phyloP scores from a whole-genome alignment of 2,329 filamentous ascomycete genomes.

The Phyllosticta capitalensis region DNA sequence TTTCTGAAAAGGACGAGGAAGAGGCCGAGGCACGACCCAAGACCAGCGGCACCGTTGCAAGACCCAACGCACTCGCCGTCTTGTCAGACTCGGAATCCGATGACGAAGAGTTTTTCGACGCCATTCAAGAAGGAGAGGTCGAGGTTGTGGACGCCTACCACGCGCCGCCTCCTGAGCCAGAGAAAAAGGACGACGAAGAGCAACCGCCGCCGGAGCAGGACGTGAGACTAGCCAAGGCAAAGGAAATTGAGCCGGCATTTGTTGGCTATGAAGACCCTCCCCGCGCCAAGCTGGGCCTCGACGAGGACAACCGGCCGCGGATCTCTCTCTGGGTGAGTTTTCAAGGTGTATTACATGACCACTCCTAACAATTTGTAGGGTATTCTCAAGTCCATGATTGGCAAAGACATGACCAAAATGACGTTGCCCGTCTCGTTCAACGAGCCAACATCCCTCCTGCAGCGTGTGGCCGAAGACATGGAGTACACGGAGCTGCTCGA shows the following conservation, averaged over 20 bases:
- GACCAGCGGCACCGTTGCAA: constrained; percentile 37
- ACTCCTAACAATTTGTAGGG: constrained; percentile 46
- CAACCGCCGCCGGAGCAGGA: constrained; percentile 31
- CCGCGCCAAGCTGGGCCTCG: constrained; percentile 70
- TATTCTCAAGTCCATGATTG: constrained; percentile 98
- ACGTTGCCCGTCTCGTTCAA: constrained; percentile 97
- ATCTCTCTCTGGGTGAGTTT: constrained; percentile 84
- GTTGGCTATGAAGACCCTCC: constrained; percentile 86
- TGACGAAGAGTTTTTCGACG: constrained; percentile 94
- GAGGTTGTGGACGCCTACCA: constrained; percentile 58
- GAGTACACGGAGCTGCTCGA: constrained; percentile 93
- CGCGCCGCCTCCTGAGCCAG: constrained; percentile 23
- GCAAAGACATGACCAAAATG: constrained; percentile 99
- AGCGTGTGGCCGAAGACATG: constrained; percentile 95
- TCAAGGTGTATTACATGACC: not conserved
- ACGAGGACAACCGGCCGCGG: constrained; percentile 85
- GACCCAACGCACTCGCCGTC: constrained; percentile 55
- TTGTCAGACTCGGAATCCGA: constrained; percentile 64
- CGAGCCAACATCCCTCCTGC: constrained; percentile 89
- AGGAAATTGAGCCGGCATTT: constrained; percentile 69
- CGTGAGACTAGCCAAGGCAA: constrained; percentile 38
- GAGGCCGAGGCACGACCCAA: constrained; percentile 14
- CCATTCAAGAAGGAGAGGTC: constrained; percentile 85
- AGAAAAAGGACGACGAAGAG: constrained; percentile 26
- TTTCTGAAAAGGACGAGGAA: constrained; percentile 18